Percentiles rank a stretch among this genome's conserved stretches.
phyloP scores from a whole-genome alignment of 2,329 filamentous ascomycete species.

The Metarhizium anisopliae region DNA sequence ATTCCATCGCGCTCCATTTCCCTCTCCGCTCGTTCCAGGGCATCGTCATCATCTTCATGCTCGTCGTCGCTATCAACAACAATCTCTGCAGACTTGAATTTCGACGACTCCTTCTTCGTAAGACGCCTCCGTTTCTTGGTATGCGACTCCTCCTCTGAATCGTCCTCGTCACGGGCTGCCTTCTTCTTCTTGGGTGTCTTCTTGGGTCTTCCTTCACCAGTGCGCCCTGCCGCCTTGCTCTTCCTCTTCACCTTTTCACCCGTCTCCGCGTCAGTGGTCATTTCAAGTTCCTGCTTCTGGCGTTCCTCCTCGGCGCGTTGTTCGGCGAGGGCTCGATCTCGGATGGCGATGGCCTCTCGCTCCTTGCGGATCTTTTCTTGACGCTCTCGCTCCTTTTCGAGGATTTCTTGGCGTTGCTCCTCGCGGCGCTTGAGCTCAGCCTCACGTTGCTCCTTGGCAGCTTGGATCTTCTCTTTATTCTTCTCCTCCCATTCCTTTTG shows the following conservation, averaged over 20 bases:
- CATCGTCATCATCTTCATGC: slow-evolving; percentile 33
- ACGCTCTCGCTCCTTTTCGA: slow-evolving; percentile 62
- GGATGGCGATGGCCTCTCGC: slow-evolving; percentile 68
- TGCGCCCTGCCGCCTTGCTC: slow-evolving; percentile 44
- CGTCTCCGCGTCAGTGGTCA: slow-evolving; percentile 73
- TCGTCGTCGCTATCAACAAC: slow-evolving; percentile 69
- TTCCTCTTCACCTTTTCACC: slow-evolving; percentile 75
- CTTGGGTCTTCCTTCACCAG: slow-evolving; percentile 34
- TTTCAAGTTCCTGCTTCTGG: slow-evolving; percentile 53
- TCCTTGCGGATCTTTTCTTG: slow-evolving; percentile 81
- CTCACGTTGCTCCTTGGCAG: slow-evolving; percentile 72
- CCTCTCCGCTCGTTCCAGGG: slow-evolving; percentile 36
- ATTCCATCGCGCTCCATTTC: slow-evolving; percentile 28
- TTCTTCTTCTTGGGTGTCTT: slow-evolving; percentile 45
- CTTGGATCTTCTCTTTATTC: slow-evolving; percentile 79
- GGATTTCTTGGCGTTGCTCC: slow-evolving; percentile 59
- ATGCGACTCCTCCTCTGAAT: slow-evolving; percentile 32
- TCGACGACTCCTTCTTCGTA: slow-evolving; percentile 41
- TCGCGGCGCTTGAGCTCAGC: slow-evolving; percentile 71
- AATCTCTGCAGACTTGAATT: slow-evolving; percentile 81
- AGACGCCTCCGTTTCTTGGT: slow-evolving; percentile 55
- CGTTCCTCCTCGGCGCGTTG: slow-evolving; percentile 37
- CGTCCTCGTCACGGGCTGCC: slow-evolving; percentile 31
- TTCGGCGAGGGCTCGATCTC: slow-evolving; percentile 64
- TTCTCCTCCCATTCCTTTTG: slow-evolving; percentile 90